phyloP scores from a whole-genome alignment of 208 protist genomes.

The Phytomonas sp. region DNA sequence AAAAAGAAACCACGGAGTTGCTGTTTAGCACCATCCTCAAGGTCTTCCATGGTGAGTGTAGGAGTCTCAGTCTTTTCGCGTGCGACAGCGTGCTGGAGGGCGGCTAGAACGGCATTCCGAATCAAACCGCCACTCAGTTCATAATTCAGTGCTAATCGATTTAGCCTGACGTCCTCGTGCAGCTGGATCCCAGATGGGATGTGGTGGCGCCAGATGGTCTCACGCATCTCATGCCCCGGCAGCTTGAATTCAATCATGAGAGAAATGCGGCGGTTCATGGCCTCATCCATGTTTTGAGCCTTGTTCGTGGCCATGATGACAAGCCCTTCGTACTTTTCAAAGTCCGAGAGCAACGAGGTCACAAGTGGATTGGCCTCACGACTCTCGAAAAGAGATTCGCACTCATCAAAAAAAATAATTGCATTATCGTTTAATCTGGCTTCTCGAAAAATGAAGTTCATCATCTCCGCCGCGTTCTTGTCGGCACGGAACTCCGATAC shows the following conservation, averaged over 20 bases:
- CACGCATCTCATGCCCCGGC: constrained; percentile 79
- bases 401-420: constrained; percentile 91
- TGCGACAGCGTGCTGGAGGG: constrained; percentile 68
- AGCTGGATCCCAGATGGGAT: constrained; percentile 45
- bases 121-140: constrained; percentile 89
- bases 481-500: constrained; percentile 68
- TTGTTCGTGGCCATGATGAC: constrained; percentile 90
- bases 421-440: constrained; percentile 88
- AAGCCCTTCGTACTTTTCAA: constrained; percentile 87
- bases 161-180: constrained; percentile 57
- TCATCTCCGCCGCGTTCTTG: constrained; percentile 52
- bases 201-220: constrained; percentile 80
- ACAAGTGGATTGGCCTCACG: constrained; percentile 74
- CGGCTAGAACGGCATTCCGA: constrained; percentile 87
- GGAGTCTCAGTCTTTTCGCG: constrained; percentile 58
- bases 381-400: constrained; percentile 86
- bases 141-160: constrained; percentile 73
- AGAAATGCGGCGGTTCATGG: constrained; percentile 91
- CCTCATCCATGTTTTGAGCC: constrained; percentile 84
- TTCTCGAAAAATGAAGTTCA: constrained; percentile 89
- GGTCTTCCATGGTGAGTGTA: constrained; percentile 56
- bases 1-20: constrained; percentile 88
- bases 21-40: constrained; percentile 67
- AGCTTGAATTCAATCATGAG: constrained; percentile 89
- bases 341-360: constrained; percentile 83